Evolutionary conservation across 306 rosid genomes (phyloP).

Genomic region (Hippophae rhamnoides): DNA sequence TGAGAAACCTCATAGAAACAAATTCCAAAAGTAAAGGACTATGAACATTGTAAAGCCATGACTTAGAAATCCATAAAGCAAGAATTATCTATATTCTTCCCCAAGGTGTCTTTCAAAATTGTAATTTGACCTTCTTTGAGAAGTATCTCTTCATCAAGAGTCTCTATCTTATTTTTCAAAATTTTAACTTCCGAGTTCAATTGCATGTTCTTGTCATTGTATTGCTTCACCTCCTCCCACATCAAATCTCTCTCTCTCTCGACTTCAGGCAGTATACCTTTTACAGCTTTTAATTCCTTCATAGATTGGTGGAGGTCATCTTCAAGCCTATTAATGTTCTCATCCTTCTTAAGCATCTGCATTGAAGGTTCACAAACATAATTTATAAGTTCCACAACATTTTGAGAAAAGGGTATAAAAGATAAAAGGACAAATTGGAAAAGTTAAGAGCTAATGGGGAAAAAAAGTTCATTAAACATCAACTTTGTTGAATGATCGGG

Average conservation of each 20-base stretch:
- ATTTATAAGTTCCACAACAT: background rate
- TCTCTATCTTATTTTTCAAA: conserved; percentile 54
- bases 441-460: too few relatives aligned
- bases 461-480: too few relatives aligned
- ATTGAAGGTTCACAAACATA: background rate
- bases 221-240: conserved; percentile 77
- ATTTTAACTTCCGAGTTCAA: conserved; percentile 45
- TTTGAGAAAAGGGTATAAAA: background rate
- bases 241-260: conserved; percentile 67
- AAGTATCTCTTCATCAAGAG: conserved; percentile 65
- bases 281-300: conserved; percentile 43
- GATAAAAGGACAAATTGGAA: too few relatives aligned
- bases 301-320: conserved; percentile 48
- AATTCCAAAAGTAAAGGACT: conserved; percentile 21
- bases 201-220: conserved; percentile 64
- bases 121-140: conserved; percentile 89
- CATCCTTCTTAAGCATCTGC: conserved; percentile 78
- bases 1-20: too few relatives aligned
- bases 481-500: too few relatives aligned
- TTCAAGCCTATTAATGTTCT: conserved; percentile 41
- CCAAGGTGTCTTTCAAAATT: conserved; percentile 66
- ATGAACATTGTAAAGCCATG: conserved; percentile 38
- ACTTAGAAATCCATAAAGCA: conserved; percentile 26
- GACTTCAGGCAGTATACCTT: conserved; percentile 52
- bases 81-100: conserved; percentile 47